These are phyloP conservation scores for Nemania sp. DNA, from an alignment of 2,329 filamentous ascomycete species.

Conservation along the genomic window DNA sequence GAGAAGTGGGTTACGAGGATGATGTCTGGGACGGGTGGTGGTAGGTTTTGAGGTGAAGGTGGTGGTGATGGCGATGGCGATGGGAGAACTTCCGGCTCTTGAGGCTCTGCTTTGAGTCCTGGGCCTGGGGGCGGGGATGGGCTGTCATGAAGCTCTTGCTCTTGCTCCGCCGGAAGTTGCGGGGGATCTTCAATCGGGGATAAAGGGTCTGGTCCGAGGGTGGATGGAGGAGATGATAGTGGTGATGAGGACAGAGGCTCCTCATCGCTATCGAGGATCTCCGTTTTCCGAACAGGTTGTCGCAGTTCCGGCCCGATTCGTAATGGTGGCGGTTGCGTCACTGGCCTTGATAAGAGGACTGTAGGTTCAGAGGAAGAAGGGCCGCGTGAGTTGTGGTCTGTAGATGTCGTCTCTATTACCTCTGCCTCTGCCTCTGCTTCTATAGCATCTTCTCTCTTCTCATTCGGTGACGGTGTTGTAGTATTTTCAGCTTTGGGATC, in stretches of 20 bases:
- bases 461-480: neutral
- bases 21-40: conserved; percentile 55
- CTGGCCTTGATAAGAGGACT: conserved; percentile 16
- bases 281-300: conserved; percentile 16
- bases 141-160: neutral
- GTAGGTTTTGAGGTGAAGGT: conserved; percentile 5
- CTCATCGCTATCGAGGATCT: conserved; percentile 57
- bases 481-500: neutral
- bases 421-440: conserved; percentile 1
- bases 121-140: conserved; percentile 3
- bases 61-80: neutral
- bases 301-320: conserved; percentile 26
- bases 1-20: conserved; percentile 69
- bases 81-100: neutral
- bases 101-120: conserved; percentile 1
- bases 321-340: conserved; percentile 32
- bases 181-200: conserved; percentile 7
- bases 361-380: conserved; percentile 33
- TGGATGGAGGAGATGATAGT: conserved; percentile 24
- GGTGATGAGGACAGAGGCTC: conserved; percentile 47
- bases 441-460: neutral
- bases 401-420: neutral
- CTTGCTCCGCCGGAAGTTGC: neutral
- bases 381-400: conserved; percentile 5
- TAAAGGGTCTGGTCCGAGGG: conserved; percentile 6